phyloP scores from a whole-genome alignment of 129 eudicot genomes.

The Flaveria linearis region DNA sequence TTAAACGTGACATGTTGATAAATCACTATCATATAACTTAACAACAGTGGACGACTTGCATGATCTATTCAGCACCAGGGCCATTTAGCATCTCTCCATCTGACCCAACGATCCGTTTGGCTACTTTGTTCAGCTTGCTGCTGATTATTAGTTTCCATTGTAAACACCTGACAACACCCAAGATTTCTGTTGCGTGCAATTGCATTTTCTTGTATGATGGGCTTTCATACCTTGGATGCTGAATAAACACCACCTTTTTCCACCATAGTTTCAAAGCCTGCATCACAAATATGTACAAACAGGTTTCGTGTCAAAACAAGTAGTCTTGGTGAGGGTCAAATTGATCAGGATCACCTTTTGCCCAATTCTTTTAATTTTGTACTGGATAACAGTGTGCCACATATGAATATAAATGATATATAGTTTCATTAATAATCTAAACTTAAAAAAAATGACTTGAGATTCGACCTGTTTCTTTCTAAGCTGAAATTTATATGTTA shows the following conservation, averaged over 20 bases:
- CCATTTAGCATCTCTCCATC: slow-evolving; percentile 83
- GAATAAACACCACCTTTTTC: slow-evolving; percentile 71
- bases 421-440: neutral
- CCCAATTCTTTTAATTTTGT: neutral
- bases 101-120: slow-evolving; percentile 41
- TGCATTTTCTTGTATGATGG: slow-evolving; percentile 66
- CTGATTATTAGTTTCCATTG: slow-evolving; percentile 5
- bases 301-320: neutral
- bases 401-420: neutral
- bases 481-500: neutral
- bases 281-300: neutral
- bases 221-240: slow-evolving; percentile 69
- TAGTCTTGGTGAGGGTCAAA: neutral
- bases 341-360: neutral
- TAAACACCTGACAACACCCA: slow-evolving; percentile 47
- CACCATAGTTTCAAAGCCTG: slow-evolving; percentile 92
- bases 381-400: neutral
- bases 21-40: neutral
- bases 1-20: neutral
- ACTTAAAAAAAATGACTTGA: neutral
- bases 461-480: neutral
- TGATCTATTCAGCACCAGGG: slow-evolving; percentile 64
- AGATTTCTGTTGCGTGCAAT: slow-evolving; percentile 42
- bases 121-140: slow-evolving; percentile 21
- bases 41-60: slow-evolving; percentile 9